phyloP scores from a whole-genome alignment of 1,284 basidiomycete genomes.

The Schizophyllum amplum region DNA sequence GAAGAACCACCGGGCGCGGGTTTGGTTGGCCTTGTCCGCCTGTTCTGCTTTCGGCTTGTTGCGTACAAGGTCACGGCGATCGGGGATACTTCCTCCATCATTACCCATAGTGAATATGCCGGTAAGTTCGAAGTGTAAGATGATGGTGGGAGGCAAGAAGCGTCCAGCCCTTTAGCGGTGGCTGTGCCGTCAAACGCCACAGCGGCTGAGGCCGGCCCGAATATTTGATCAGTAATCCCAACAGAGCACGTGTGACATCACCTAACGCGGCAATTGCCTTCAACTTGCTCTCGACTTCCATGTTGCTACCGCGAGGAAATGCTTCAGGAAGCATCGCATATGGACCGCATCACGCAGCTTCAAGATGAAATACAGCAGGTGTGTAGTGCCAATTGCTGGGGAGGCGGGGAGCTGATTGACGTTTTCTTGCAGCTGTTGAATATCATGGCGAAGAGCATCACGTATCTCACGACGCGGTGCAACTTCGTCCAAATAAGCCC shows the following conservation, averaged over 20 bases:
- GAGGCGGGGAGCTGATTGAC: neutral
- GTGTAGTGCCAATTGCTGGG: slow-evolving; percentile 8
- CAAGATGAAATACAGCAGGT: slow-evolving; percentile 84
- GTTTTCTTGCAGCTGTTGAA: slow-evolving; percentile 51
- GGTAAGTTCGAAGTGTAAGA: neutral
- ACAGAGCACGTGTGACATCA: neutral
- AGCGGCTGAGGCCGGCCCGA: too few species aligned
- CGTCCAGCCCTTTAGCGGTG: neutral
- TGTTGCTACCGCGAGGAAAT: slow-evolving; percentile 25
- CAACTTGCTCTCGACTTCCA: neutral
- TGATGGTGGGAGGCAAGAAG: neutral
- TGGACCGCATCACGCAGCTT: slow-evolving; percentile 84
- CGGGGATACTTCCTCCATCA: slow-evolving; percentile 82
- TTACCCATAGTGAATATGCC: slow-evolving; percentile 53
- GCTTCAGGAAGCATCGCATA: slow-evolving; percentile 81
- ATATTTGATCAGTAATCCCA: too few species aligned
- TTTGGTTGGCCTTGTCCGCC: slow-evolving; percentile 81
- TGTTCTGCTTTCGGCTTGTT: slow-evolving; percentile 76
- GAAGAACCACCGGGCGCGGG: slow-evolving; percentile 81
- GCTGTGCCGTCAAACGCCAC: neutral
- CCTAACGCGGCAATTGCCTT: neutral
- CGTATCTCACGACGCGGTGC: slow-evolving; percentile 59
- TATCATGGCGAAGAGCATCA: slow-evolving; percentile 74
- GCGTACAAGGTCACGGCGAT: slow-evolving; percentile 71
- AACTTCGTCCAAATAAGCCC: slow-evolving; percentile 52